Evolutionary conservation across 169 alveolate genomes (phyloP).

Genomic region (Babesia ovata): DNA sequence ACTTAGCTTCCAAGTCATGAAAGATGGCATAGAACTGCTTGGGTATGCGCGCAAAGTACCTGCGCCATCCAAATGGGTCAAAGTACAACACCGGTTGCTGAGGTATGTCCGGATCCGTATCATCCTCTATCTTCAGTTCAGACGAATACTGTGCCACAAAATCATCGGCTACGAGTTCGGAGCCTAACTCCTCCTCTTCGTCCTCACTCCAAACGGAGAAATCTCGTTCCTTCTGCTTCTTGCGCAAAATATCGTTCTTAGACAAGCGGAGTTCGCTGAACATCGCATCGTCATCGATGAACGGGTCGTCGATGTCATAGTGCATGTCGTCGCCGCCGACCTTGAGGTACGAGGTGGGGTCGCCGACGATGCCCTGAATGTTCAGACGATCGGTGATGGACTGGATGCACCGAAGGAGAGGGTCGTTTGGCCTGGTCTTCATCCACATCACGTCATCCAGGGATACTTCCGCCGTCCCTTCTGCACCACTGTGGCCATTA

Average conservation of each 20-base stretch:
- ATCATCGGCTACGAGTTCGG: conserved; percentile 27
- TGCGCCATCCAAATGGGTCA: conserved; percentile 59
- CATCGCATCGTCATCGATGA: conserved; percentile 78
- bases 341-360: conserved; percentile 75
- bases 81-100: conserved; percentile 17
- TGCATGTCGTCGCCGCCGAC: conserved; percentile 82
- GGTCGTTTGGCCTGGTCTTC: conserved; percentile 76
- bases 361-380: conserved; percentile 79
- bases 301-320: conserved; percentile 81
- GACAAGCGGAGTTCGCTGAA: conserved; percentile 69
- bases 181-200: conserved; percentile 39
- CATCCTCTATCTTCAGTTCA: not conserved
- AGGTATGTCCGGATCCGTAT: not conserved
- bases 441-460: conserved; percentile 73
- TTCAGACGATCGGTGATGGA: conserved; percentile 77
- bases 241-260: conserved; percentile 65
- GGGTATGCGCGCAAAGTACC: conserved; percentile 41
- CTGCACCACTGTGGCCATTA: not conserved
- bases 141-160: conserved; percentile 58
- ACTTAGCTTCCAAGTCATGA: conserved; percentile 40
- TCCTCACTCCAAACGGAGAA: conserved; percentile 81
- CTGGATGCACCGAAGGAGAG: conserved; percentile 73
- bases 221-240: conserved; percentile 73
- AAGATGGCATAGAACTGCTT: conserved; percentile 40
- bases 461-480: conserved; percentile 2